phyloP scores from a whole-genome alignment of 2,329 filamentous ascomycete genomes.

The Pseudogymnoascus sp. region DNA sequence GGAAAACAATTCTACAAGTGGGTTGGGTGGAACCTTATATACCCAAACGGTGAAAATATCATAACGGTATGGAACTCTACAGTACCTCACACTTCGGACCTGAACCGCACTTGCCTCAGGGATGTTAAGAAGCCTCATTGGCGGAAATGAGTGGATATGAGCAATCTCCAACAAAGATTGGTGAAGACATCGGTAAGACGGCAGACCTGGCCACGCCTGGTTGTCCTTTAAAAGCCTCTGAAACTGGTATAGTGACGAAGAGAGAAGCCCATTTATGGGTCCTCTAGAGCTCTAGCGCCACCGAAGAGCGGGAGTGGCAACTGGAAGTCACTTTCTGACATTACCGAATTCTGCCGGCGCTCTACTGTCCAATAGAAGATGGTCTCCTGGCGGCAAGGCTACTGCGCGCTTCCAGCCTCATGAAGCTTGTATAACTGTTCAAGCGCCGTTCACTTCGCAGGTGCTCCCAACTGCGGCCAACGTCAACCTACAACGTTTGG shows the following conservation, averaged over 20 bases:
- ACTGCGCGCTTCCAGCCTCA: background rate
- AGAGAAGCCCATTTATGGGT: background rate
- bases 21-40: constrained; percentile 1
- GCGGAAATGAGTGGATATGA: background rate
- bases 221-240: background rate
- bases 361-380: background rate
- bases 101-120: background rate
- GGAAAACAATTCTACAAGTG: background rate
- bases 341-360: background rate
- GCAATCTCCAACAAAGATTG: background rate
- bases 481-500: background rate
- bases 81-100: background rate
- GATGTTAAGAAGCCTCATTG: background rate
- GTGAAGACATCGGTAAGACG: background rate
- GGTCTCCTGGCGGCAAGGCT: background rate
- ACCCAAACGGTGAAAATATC: background rate
- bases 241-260: background rate
- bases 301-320: constrained; percentile 6
- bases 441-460: background rate
- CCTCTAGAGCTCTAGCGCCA: background rate
- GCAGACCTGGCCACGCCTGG: background rate
- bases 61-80: background rate
- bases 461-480: background rate
- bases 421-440: background rate
- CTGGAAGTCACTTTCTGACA: constrained; percentile 2